A percentile compares a stretch with the other conserved stretches of the same genome.
Evolutionary conservation across 208 protist species (phyloP).

Genomic region (Tritrichomonas foetus): DNA sequence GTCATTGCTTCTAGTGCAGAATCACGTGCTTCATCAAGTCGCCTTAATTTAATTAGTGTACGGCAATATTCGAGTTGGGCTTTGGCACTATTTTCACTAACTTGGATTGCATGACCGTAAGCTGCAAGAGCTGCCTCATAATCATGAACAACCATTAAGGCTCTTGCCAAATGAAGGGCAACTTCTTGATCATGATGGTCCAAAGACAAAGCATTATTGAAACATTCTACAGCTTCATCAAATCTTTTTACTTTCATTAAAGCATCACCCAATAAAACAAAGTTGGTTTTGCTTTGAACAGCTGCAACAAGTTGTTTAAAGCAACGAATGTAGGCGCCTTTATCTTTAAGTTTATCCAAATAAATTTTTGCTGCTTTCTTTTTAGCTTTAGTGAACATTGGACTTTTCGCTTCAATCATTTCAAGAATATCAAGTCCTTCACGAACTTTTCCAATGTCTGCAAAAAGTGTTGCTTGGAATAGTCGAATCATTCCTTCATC

Average conservation of each 20-base stretch:
- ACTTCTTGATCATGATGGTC: not conserved
- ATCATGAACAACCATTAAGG: not conserved
- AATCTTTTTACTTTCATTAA: not conserved
- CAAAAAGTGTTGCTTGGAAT: not conserved
- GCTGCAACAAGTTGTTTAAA: not conserved
- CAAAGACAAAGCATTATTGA: not conserved
- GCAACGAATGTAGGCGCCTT: not conserved
- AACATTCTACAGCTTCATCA: not conserved
- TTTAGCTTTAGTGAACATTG: not conserved
- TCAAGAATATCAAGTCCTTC: not conserved
- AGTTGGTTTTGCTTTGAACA: slow-evolving; percentile 27
- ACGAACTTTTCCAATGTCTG: not conserved
- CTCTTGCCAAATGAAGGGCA: not conserved
- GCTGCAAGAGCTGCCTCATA: not conserved
- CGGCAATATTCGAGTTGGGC: not conserved
- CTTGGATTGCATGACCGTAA: not conserved
- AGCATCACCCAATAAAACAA: not conserved
- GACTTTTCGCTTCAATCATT: not conserved
- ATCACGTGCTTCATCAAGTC: not conserved
- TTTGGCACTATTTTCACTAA: not conserved
- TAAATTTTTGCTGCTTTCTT: not conserved
- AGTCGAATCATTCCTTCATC: not conserved
- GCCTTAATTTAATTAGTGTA: not conserved
- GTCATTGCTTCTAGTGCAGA: not conserved
- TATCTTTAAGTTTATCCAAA: not conserved